Base-by-base conservation (phyloP, 257 asterid species). In the Solanum pinnatisectum region DNA sequence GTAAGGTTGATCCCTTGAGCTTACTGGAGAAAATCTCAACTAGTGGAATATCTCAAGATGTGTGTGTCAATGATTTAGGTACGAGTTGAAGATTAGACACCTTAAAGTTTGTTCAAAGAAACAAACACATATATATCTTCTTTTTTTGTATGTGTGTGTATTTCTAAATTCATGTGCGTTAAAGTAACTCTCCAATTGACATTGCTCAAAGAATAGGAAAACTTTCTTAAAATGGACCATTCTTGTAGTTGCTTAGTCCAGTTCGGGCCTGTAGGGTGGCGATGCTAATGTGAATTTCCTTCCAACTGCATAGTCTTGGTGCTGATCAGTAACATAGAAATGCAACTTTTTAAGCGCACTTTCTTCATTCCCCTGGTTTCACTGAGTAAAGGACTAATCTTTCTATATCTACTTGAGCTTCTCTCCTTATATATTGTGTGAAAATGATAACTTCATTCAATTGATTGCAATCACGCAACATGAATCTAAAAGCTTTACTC, bases 51-150 rank as follows among this genome's bases (percentile, higher is more conserved):
- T 93, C 99, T 87, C 98, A 96, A 91, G 98, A 95, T 40, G 94
- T 92, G 70, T 96, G 99, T 88, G 91, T 96, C 90, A 95, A 96
- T 90, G 99, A 96, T 90, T 93, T 95, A 49, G 98, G 98, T 96
- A 96, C 25, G 90, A 85, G 3, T 22, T 86, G 86, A 78, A 15
- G 37, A 86, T 49, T 37, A 46, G 27, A 3, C 68, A 81, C 85
- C 42, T 30, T 46, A 27, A 81, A 10, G 5, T 81, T 79, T 44
- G 83, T 12, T 76, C 83, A 76, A 0, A 20, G 8, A 52, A 4
- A 40, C 22, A 77, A 18, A 37, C 3, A 74, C 30, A 37, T 9
- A 10, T 4, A 9, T 32, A 35, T 72, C 6, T 73, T 42, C 1
- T 71, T 1, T 63, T 1, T 71, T 8, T 74, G 8, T 73, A 12